Evolutionary conservation across 1,284 basidiomycete species (phyloP), one percentile per base, ranked within the genome.

Genomic region (Sanghuangporus sanghuang): DNA sequence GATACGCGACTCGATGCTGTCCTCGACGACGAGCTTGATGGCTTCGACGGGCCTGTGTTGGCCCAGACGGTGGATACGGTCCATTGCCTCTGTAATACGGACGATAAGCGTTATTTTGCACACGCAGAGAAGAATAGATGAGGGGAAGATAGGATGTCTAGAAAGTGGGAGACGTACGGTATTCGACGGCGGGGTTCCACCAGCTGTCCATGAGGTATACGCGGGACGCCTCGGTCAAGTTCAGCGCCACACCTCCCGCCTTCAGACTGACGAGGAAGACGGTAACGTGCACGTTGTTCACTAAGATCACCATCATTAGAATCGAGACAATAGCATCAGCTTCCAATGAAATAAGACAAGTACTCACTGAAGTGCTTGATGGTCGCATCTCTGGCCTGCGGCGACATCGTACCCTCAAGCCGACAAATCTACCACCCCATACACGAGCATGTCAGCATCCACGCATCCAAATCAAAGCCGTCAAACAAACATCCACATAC

Each of bases 181-280:
- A 91, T 75, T 89, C 86, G 63, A 91, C 90, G 18, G 91, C 90
- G 12, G 93, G 93, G 72, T 96, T 95, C 93, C 94, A 95, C 92
- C 90, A 93, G 69, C 87, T 91, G 73, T 91, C 92, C 90, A 90
- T 92, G 64, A 93, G 81, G 76, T 93, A 95, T n/a, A 96, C 94
- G 55, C 93, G 89, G 23, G 90, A 93, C 0, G 95, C 95, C 74
- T 96, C 95, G 0, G 94, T 96, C 70, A 98, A 75, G 74, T 98
- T 97, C 56, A 96, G 80, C 3, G 96, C 95, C 0, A 97, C 95
- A 75, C 96, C 96, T 52, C 96, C 96, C 0, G 97, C 96, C 76
- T 98, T 99, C 71, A 99, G 75, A 70, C 88, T 90, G 68, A 99
- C 95, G 42, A 99, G 84, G 81, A 99, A 99, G 12, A 99, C 93